Percentiles rank a stretch among this genome's conserved stretches.
phyloP scores from a whole-genome alignment of 2,329 filamentous ascomycete species.

The Claviceps sp. region DNA sequence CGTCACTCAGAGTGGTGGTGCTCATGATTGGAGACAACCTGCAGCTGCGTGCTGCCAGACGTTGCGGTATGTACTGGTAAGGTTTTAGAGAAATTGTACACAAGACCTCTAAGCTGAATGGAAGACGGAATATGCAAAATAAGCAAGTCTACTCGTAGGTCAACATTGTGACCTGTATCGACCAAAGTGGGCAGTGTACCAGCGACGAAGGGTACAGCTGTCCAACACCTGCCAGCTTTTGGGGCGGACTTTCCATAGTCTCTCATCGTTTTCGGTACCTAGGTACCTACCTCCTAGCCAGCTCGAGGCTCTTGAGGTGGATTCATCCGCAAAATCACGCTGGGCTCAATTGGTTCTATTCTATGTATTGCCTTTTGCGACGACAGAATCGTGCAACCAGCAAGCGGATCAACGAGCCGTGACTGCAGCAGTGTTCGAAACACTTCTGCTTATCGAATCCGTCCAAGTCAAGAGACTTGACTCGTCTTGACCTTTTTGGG shows the following conservation, averaged over 20 bases:
- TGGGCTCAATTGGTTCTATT: not conserved
- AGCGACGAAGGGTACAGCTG: not conserved
- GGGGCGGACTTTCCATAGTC: no score
- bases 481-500: slow-evolving; percentile 11
- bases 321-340: no score
- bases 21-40: slow-evolving; percentile 5
- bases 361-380: not conserved
- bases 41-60: not conserved
- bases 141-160: no score
- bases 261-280: not conserved
- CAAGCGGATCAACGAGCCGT: not conserved
- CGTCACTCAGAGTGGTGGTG: slow-evolving; percentile 11
- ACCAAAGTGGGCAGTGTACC: not conserved
- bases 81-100: not conserved
- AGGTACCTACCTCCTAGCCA: no score
- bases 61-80: not conserved
- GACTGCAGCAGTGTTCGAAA: not conserved
- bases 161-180: no score
- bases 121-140: no score
- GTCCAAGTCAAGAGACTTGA: not conserved
- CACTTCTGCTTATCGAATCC: not conserved
- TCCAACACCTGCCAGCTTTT: slow-evolving; percentile 3
- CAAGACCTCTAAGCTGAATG: not conserved
- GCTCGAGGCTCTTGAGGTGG: no score
- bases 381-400: not conserved